A percentile compares a stretch with the other conserved stretches of the same genome.
phyloP scores from a whole-genome alignment of 495 filamentous ascomycete species.

The Penicillium ochrochloron region DNA sequence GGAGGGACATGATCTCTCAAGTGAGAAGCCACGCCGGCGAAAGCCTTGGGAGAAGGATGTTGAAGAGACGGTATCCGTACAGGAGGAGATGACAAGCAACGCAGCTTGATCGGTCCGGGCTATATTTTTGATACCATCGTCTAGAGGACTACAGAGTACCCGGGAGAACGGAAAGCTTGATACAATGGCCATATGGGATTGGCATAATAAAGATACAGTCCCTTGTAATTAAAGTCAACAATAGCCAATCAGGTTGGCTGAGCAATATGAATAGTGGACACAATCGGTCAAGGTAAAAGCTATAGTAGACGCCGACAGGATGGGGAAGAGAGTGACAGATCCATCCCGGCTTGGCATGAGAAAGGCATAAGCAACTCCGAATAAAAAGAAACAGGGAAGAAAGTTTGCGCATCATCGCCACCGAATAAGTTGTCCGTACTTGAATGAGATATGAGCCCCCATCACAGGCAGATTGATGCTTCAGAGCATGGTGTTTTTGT shows the following conservation, averaged over 20 bases:
- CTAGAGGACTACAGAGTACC: not conserved
- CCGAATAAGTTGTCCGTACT: slow-evolving; percentile 27
- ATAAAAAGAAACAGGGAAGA: slow-evolving; percentile 19
- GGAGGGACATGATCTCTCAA: slow-evolving; percentile 62
- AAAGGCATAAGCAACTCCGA: slow-evolving; percentile 18
- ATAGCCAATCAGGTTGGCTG: slow-evolving; percentile 4
- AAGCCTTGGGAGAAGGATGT: slow-evolving; percentile 80
- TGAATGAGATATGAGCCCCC: slow-evolving; percentile 28
- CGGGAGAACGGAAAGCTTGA: not conserved
- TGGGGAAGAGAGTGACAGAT: slow-evolving; percentile 11
- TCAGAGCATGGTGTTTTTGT: slow-evolving; percentile 10
- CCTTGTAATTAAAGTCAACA: slow-evolving; percentile 11
- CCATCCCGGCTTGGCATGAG: slow-evolving; percentile 12
- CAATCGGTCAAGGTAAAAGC: slow-evolving; percentile 16
- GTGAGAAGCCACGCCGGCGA: slow-evolving; percentile 54
- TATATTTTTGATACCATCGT: not conserved
- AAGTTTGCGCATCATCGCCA: slow-evolving; percentile 29
- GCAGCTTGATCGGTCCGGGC: slow-evolving; percentile 7
- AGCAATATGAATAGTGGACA: slow-evolving; percentile 12
- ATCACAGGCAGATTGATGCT: slow-evolving; percentile 27
- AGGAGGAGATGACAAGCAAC: slow-evolving; percentile 14
- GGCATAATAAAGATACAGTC: slow-evolving; percentile 14
- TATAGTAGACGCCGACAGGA: slow-evolving; percentile 18
- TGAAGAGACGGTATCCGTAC: slow-evolving; percentile 13
- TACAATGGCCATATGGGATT: not conserved